These are phyloP conservation scores for Paecilomyces variotii DNA, from an alignment of 2,329 filamentous ascomycete genomes.

Conservation along the genomic window DNA sequence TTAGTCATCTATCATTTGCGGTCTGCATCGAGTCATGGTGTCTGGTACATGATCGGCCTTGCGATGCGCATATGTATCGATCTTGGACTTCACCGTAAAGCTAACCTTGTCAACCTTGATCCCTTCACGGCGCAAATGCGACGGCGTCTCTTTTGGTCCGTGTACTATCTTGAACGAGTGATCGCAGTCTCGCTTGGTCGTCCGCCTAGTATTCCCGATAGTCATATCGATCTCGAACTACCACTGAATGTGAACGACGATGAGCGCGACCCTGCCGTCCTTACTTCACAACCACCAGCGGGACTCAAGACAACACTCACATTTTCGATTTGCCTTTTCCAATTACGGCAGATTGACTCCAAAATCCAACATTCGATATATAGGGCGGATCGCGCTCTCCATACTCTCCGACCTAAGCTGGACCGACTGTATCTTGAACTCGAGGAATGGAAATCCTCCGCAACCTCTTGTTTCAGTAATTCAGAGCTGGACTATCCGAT, in stretches of 20 bases:
- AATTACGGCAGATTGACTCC: conserved; percentile 41
- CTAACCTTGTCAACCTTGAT: conserved; percentile 35
- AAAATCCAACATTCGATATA: conserved; percentile 47
- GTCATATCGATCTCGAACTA: conserved; percentile 44
- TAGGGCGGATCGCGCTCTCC: conserved; percentile 40
- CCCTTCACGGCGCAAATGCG: conserved; percentile 38
- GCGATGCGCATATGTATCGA: conserved; percentile 48
- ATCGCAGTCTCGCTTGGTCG: conserved; percentile 45
- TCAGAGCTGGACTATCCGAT: conserved; percentile 41
- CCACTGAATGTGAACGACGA: conserved; percentile 39
- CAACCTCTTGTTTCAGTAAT: conserved; percentile 24
- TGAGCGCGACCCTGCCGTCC: conserved; percentile 28
- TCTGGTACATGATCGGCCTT: conserved; percentile 49
- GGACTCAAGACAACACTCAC: conserved; percentile 30
- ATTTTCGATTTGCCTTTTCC: conserved; percentile 37
- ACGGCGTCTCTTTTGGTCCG: conserved; percentile 45
- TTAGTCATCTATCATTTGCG: conserved; percentile 46
- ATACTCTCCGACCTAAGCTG: conserved; percentile 41
- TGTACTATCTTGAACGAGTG: conserved; percentile 44
- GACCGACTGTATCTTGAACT: conserved; percentile 38
- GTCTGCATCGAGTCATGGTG: conserved; percentile 42
- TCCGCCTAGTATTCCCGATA: conserved; percentile 44
- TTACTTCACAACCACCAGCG: conserved; percentile 20
- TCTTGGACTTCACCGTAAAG: conserved; percentile 43
- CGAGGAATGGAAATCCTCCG: conserved; percentile 40